A percentile compares a stretch with the other conserved stretches of the same genome.
Conservation (phyloP, 768 basidiomycete genomes). For the Dacryopinax primogenitus region DNA sequence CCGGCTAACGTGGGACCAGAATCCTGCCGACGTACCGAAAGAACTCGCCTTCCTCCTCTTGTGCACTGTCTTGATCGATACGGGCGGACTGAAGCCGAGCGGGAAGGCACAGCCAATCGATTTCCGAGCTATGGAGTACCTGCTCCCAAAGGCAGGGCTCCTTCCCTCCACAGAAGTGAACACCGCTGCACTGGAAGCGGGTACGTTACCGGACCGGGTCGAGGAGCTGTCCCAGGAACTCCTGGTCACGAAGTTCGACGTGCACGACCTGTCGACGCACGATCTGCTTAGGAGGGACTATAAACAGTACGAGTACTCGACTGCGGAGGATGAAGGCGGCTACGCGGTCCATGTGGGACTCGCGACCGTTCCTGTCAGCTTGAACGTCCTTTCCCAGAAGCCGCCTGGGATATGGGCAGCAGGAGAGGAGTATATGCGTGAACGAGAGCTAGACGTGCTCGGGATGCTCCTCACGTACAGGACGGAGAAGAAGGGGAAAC, state of each 20-base stretch:
- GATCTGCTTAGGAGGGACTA: conserved; percentile 91
- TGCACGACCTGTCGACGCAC: conserved; percentile 51
- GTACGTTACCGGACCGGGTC: conserved; percentile 32
- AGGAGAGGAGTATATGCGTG: conserved; percentile 48
- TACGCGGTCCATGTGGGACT: conserved; percentile 53
- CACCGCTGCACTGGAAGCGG: conserved; percentile 19
- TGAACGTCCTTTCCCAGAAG: conserved; percentile 43
- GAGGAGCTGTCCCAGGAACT: conserved; percentile 40
- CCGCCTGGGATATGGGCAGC: conserved; percentile 32
- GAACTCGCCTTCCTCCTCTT: conserved; percentile 71
- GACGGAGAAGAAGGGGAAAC: conserved; percentile 38
- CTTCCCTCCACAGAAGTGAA: conserved; percentile 26
- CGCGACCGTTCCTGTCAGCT: conserved; percentile 62
- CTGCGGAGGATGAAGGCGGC: conserved; percentile 31
- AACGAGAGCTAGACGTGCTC: conserved; percentile 49
- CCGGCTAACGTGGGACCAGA: conserved; percentile 22
- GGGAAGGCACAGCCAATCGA: conserved; percentile 67
- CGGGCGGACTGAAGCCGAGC: conserved; percentile 57
- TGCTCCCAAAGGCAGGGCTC: conserved; percentile 45
- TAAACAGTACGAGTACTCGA: conserved; percentile 61
- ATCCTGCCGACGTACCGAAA: conserved; percentile 30
- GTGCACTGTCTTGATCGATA: conserved; percentile 75
- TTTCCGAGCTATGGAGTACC: conserved; percentile 45
- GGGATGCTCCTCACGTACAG: conserved; percentile 71
- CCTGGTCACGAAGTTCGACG: conserved; percentile 45